Conservation (phyloP, 768 basidiomycete species). For the Piloderma croceum region DNA sequence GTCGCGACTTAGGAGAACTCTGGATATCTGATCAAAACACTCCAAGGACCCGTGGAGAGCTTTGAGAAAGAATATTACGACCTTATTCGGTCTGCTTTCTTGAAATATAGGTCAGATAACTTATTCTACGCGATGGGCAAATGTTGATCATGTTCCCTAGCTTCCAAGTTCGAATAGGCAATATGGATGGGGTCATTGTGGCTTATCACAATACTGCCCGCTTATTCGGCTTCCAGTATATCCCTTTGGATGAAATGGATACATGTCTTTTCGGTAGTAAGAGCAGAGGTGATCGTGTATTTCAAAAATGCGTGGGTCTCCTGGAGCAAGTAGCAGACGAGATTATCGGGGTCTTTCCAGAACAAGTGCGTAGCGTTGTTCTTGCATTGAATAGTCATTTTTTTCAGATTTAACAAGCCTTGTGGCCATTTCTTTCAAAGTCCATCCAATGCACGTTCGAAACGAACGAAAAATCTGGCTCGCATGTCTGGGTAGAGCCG, state of each 20-base stretch:
- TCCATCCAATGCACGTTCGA: conserved; percentile 60
- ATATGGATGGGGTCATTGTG: conserved; percentile 92
- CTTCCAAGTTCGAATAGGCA: conserved; percentile 92
- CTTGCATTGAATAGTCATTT: neutral
- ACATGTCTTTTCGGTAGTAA: conserved; percentile 61
- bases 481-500: conserved; percentile 70
- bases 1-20: conserved; percentile 55
- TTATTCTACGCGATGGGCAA: neutral
- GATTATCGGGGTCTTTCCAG: conserved; percentile 54
- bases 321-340: conserved; percentile 64
- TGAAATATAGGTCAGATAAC: conserved; percentile 74
- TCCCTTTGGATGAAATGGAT: conserved; percentile 86
- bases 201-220: conserved; percentile 83
- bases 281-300: conserved; percentile 66
- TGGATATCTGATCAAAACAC: conserved; percentile 65
- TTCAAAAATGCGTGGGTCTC: conserved; percentile 64
- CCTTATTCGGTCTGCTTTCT: conserved; percentile 86
- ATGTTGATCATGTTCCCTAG: conserved; percentile 31
- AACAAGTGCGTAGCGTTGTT: conserved; percentile 49
- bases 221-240: conserved; percentile 92
- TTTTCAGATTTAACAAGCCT: conserved; percentile 1
- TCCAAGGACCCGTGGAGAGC: conserved; percentile 62
- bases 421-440: conserved; percentile 24
- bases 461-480: conserved; percentile 36
- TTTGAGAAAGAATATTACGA: conserved; percentile 96